Evolutionary conservation across 208 protist genomes (phyloP).

Genomic region (Leptomonas seymouri): DNA sequence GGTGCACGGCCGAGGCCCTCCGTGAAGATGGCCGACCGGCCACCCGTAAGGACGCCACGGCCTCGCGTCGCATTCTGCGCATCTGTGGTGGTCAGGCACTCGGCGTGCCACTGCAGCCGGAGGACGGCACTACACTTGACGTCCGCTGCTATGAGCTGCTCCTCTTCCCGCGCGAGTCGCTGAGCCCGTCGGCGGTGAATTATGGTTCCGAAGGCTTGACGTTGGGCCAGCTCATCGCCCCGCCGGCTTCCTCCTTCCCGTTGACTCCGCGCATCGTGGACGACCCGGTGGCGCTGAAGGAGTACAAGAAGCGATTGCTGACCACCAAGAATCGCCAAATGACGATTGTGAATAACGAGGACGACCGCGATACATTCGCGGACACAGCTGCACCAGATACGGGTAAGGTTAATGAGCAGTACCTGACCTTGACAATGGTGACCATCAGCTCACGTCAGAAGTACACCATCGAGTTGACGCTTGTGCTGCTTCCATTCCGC

Average conservation of each 20-base stretch:
- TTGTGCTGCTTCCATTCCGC: constrained; percentile 77
- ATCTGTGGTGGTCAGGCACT: constrained; percentile 73
- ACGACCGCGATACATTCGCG: constrained; percentile 58
- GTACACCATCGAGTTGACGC: constrained; percentile 71
- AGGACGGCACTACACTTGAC: constrained; percentile 35
- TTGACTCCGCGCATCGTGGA: constrained; percentile 70
- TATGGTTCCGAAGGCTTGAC: constrained; percentile 65
- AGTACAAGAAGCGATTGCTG: constrained; percentile 70
- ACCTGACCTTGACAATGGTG: constrained; percentile 72
- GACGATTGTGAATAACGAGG: constrained; percentile 49
- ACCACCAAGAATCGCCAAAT: constrained; percentile 44
- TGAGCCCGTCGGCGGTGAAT: constrained; percentile 52
- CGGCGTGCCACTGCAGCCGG: constrained; percentile 30
- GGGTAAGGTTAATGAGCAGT: constrained; percentile 17
- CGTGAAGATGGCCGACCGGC: constrained; percentile 48
- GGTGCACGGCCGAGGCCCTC: constrained; percentile 69
- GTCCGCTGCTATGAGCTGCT: constrained; percentile 78
- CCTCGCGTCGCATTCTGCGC: constrained; percentile 72
- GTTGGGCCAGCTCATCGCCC: constrained; percentile 63
- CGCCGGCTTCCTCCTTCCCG: constrained; percentile 64
- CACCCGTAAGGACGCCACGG: constrained; percentile 32
- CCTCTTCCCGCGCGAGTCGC: constrained; percentile 66
- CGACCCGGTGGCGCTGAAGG: constrained; percentile 52
- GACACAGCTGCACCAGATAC: constrained; percentile 4
- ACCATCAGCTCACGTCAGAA: constrained; percentile 62